These are phyloP conservation scores for Calonectria pseudoturangicola DNA, from an alignment of 2,329 filamentous ascomycete genomes.

Conservation along the genomic window DNA sequence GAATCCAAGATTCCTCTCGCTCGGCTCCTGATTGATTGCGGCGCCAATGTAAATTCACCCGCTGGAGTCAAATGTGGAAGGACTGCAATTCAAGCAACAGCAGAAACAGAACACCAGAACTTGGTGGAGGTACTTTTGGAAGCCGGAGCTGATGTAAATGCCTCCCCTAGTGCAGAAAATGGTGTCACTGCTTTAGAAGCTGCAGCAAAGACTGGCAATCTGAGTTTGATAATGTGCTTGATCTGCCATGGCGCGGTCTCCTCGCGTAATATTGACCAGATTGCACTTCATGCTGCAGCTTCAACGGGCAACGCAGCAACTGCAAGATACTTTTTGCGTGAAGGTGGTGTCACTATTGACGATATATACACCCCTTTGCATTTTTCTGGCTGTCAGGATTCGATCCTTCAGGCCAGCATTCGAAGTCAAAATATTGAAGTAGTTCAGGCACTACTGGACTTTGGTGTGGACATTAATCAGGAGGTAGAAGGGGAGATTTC, in stretches of 20 bases:
- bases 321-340: neutral
- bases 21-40: neutral
- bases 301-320: neutral
- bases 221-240: neutral
- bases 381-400: accelerated
- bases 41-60: constrained; percentile 1
- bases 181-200: neutral
- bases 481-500: neutral
- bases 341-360: neutral
- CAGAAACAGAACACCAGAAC: too few relatives aligned
- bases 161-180: too few relatives aligned
- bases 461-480: neutral
- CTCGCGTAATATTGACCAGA: neutral
- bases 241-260: neutral
- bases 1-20: neutral
- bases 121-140: too few relatives aligned
- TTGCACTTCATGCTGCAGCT: neutral
- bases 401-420: constrained; percentile 2
- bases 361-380: neutral
- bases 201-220: neutral
- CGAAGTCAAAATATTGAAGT: neutral
- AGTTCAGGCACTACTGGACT: neutral
- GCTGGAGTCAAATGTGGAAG: neutral
- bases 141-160: too few relatives aligned
- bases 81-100: neutral